Conservation (phyloP, 805 yeast genomes). For the Candida hungchunana region DNA sequence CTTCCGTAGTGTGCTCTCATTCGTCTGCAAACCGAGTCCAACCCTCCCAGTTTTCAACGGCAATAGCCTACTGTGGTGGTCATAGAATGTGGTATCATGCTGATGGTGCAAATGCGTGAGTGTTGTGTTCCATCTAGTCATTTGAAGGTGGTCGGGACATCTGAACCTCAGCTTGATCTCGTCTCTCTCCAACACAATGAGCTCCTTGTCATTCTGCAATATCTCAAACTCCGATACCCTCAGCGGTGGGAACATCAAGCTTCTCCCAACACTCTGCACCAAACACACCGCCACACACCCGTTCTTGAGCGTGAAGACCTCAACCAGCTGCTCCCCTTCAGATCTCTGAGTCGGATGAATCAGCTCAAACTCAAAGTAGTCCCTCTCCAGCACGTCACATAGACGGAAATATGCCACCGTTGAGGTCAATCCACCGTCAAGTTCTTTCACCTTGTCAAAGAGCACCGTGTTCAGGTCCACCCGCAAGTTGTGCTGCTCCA, state of each 20-base stretch:
- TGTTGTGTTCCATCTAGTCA: conserved; percentile 21
- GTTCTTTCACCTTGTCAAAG: conserved; percentile 18
- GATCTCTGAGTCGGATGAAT: conserved; percentile 7
- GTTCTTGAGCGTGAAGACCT: conserved; percentile 18
- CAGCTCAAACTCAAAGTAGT: conserved; percentile 22
- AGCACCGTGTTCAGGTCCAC: conserved; percentile 19
- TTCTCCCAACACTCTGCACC: conserved; percentile 23
- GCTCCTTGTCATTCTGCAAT: conserved; percentile 11
- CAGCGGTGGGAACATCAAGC: conserved; percentile 22
- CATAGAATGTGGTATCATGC: conserved; percentile 3
- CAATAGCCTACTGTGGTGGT: conserved; percentile 8
- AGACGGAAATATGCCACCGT: conserved; percentile 20
- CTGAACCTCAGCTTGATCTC: conserved; percentile 11
- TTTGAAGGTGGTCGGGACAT: conserved; percentile 24
- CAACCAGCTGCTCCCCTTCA: conserved; percentile 13
- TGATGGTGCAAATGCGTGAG: conserved; percentile 9
- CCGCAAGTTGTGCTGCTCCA: conserved; percentile 19
- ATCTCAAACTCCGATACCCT: conserved; percentile 16
- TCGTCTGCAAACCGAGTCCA: conserved; percentile 21
- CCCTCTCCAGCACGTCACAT: conserved; percentile 20
- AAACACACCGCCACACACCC: conserved; percentile 22
- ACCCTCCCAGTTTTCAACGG: conserved; percentile 12
- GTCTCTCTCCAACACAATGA: conserved; percentile 2
- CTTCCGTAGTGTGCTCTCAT: conserved; percentile 12
- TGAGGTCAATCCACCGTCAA: conserved; percentile 4